Conservation (phyloP, 495 filamentous ascomycete genomes). For the Penicillium bialowiezense region DNA sequence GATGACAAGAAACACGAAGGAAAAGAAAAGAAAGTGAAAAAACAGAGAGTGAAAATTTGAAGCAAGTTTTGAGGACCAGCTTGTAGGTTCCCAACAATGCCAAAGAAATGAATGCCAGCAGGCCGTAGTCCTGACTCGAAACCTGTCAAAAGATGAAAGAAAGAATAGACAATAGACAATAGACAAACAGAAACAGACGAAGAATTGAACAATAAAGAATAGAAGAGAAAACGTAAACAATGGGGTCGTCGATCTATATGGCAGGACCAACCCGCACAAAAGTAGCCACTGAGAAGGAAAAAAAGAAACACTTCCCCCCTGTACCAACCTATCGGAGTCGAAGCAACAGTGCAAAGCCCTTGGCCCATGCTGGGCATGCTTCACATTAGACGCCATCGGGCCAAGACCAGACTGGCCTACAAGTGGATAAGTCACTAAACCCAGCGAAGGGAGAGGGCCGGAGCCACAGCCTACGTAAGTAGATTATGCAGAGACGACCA, state of each 20-base stretch:
- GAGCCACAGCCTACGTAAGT: background rate
- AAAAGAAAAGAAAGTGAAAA: slow-evolving; percentile 13
- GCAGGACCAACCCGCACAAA: background rate
- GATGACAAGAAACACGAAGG: slow-evolving; percentile 15
- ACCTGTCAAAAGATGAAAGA: slow-evolving; percentile 23
- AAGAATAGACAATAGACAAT: slow-evolving; percentile 9
- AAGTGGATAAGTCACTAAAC: slow-evolving; percentile 1
- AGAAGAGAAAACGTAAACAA: slow-evolving; percentile 16
- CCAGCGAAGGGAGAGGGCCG: background rate
- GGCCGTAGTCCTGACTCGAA: slow-evolving; percentile 10
- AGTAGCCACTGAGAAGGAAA: background rate
- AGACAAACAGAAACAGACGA: background rate
- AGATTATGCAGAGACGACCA: background rate
- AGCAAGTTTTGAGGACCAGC: background rate
- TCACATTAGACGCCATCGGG: background rate
- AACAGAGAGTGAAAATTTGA: slow-evolving; percentile 3
- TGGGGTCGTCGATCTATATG: slow-evolving; percentile 18
- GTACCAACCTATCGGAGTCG: slow-evolving; percentile 3
- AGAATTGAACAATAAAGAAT: slow-evolving; percentile 1
- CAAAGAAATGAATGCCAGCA: slow-evolving; percentile 6
- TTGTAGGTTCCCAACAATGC: background rate
- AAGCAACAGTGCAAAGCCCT: background rate
- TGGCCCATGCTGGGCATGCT: slow-evolving; percentile 7
- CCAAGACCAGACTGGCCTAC: background rate
- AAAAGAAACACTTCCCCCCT: background rate